phyloP scores from a whole-genome alignment of 163 green algal species.

The Scenedesmus sp. region DNA sequence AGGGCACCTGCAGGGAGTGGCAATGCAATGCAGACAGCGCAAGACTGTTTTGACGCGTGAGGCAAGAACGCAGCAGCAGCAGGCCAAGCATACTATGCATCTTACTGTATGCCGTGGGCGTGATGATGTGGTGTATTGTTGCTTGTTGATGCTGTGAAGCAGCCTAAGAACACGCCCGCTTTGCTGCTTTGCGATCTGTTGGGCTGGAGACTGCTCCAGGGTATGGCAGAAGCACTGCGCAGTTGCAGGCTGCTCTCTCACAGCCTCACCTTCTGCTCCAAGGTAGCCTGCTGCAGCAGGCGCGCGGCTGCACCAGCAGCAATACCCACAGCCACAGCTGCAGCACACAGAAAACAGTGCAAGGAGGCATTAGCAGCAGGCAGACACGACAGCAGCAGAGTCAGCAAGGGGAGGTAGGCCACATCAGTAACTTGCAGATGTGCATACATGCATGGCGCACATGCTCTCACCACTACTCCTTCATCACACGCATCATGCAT shows the following conservation, averaged over 20 bases:
- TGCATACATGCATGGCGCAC: too few relatives aligned
- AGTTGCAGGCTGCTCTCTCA: not conserved
- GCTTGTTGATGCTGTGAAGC: not conserved
- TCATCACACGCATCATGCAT: too few relatives aligned
- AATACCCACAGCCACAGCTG: slow-evolving; percentile 41
- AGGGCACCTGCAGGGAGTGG: slow-evolving; percentile 17
- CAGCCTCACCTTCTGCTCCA: slow-evolving; percentile 38
- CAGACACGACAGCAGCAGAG: not conserved
- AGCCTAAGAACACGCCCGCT: not conserved
- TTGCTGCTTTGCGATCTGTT: not conserved
- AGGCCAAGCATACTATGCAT: not conserved
- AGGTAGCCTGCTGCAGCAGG: slow-evolving; percentile 9
- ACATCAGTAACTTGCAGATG: too few relatives aligned
- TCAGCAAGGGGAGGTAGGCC: not conserved
- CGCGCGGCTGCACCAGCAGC: slow-evolving; percentile 20
- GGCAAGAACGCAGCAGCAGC: not conserved
- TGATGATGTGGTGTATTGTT: not conserved
- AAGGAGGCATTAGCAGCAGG: not conserved
- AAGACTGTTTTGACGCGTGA: not conserved
- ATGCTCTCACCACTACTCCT: too few relatives aligned
- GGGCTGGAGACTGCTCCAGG: not conserved
- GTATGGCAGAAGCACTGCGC: too few relatives aligned
- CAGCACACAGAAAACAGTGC: not conserved
- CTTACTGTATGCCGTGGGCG: not conserved
- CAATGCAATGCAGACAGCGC: not conserved